phyloP scores from a whole-genome alignment of 306 rosid species.

The Rubus parviflorus region DNA sequence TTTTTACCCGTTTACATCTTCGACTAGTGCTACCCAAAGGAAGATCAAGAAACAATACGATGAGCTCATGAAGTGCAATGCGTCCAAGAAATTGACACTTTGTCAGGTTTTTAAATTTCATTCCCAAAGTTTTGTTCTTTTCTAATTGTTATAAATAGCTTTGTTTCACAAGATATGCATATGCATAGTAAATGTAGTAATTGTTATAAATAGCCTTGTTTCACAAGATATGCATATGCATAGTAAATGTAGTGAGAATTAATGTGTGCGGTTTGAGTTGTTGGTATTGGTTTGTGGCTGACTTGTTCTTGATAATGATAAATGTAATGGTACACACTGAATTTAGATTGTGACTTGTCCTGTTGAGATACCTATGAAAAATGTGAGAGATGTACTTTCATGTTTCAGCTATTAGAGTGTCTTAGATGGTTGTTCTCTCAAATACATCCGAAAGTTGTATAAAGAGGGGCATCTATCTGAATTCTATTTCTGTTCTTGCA shows the following conservation, averaged over 20 bases:
- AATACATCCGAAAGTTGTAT: background rate
- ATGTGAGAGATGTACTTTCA: background rate
- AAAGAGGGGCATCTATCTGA: background rate
- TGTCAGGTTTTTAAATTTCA: slow-evolving; percentile 49
- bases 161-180: background rate
- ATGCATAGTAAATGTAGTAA: background rate
- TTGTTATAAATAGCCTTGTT: background rate
- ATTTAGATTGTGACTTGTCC: background rate
- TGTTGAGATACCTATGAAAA: background rate
- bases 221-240: background rate
- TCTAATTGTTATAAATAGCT: background rate
- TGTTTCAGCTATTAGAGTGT: background rate
- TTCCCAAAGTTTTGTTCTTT: background rate
- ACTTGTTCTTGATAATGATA: background rate
- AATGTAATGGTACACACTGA: background rate
- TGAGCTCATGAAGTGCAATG: slow-evolving; percentile 66
- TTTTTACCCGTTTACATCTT: slow-evolving; percentile 69
- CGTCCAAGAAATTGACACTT: slow-evolving; percentile 58
- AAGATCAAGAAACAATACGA: slow-evolving; percentile 80
- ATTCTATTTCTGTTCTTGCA: background rate
- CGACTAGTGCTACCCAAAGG: slow-evolving; percentile 76
- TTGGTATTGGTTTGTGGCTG: background rate
- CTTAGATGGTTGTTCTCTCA: background rate
- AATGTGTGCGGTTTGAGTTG: background rate
- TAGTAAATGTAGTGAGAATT: background rate